phyloP scores from a whole-genome alignment of 1,139 yeast species.

The Suhomyces panamericanus region DNA sequence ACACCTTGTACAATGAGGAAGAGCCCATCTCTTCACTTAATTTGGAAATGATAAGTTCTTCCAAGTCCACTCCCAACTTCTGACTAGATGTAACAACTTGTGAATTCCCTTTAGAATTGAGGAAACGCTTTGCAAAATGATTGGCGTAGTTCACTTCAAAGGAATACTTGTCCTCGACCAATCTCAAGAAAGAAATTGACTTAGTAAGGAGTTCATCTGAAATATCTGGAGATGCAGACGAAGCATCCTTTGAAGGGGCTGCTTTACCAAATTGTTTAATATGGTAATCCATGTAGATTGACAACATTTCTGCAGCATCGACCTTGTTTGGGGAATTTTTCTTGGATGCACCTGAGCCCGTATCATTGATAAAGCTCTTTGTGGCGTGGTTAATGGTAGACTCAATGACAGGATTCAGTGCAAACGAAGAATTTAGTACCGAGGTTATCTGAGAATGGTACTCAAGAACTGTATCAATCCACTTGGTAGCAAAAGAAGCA shows the following conservation, averaged over 20 bases:
- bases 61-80: constrained; percentile 56
- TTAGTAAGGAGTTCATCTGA: constrained; percentile 56
- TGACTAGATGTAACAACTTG: constrained; percentile 15
- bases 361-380: constrained; percentile 57
- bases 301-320: constrained; percentile 70
- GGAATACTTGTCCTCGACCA: constrained; percentile 79
- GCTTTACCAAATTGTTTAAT: constrained; percentile 60
- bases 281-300: constrained; percentile 72
- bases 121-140: constrained; percentile 84
- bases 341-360: constrained; percentile 11
- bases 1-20: constrained; percentile 74
- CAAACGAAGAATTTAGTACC: constrained; percentile 50
- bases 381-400: constrained; percentile 63
- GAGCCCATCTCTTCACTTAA: constrained; percentile 80
- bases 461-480: constrained; percentile 64
- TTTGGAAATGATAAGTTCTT: constrained; percentile 66
- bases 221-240: constrained; percentile 41
- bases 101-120: constrained; percentile 44
- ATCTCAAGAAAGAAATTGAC: constrained; percentile 63
- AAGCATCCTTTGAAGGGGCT: constrained; percentile 17
- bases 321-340: constrained; percentile 12
- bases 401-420: constrained; percentile 49
- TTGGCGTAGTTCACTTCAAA: constrained; percentile 86
- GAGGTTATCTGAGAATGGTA: constrained; percentile 54
- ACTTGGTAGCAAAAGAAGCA: constrained; percentile 60